Evolutionary conservation across 306 rosid species (phyloP).

Genomic region (Mimosa bimucronata): DNA sequence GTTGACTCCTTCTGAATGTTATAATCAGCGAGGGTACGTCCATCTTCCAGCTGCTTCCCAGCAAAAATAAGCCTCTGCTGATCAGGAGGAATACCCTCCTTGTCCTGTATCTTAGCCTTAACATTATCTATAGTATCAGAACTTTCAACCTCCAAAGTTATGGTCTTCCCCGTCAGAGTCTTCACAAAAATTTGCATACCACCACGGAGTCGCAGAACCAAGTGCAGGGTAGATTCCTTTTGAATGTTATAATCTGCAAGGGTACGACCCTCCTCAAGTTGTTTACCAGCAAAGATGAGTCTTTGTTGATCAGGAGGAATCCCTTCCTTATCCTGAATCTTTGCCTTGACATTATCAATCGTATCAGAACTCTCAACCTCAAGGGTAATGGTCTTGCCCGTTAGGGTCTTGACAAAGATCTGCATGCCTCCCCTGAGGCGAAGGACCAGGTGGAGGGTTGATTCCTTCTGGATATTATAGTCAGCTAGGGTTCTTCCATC

Average conservation of each 20-base stretch:
- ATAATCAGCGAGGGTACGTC: slow-evolving; percentile 29
- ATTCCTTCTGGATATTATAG: slow-evolving; percentile 17
- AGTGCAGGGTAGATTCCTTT: slow-evolving; percentile 24
- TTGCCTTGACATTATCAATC: slow-evolving; percentile 19
- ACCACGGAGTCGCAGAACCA: slow-evolving; percentile 14
- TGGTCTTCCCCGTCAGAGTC: background rate
- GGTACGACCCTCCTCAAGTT: slow-evolving; percentile 32
- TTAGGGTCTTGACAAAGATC: slow-evolving; percentile 13
- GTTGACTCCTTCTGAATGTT: slow-evolving; percentile 40
- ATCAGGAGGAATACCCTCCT: slow-evolving; percentile 14
- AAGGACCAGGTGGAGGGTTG: background rate
- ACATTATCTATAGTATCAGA: slow-evolving; percentile 20
- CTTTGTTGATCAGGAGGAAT: slow-evolving; percentile 13
- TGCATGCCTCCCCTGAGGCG: slow-evolving; percentile 19
- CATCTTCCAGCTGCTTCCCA: slow-evolving; percentile 23
- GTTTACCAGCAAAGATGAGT: slow-evolving; percentile 9
- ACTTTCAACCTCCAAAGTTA: slow-evolving; percentile 5
- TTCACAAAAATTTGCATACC: slow-evolving; percentile 15
- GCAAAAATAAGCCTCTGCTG: slow-evolving; percentile 18
- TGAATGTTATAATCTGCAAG: slow-evolving; percentile 38
- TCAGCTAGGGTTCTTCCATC: slow-evolving; percentile 18
- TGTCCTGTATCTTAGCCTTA: slow-evolving; percentile 18
- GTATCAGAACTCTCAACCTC: slow-evolving; percentile 16
- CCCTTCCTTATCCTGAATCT: slow-evolving; percentile 20
- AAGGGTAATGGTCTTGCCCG: slow-evolving; percentile 20